Base-by-base conservation (phyloP, 176 grass and related monocot species). In the Elymus sibiricus region DNA sequence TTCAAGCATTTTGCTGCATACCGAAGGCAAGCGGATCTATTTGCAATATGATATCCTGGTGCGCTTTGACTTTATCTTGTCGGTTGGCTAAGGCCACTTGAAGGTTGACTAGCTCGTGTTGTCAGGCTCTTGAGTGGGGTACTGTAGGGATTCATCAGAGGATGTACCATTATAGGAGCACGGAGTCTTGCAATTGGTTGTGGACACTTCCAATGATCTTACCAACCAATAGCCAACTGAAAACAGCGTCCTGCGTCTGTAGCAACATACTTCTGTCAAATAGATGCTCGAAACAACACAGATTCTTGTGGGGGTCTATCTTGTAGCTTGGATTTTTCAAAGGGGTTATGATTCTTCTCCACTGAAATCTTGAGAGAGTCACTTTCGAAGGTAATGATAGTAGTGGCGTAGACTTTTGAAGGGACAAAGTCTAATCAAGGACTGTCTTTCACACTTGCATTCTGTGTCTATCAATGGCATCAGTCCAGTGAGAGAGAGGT, bases 41-140 rank as follows among this genome's bases (percentile, higher is more conserved):
- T 47, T 26, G 65, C 42, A 61, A 87, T 78, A 13, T 58, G 86
- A 34, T 82, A 72, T 11, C 64, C 39, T 72, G 85, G 89, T 93
- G 89, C 53, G 62, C 61, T 88, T 95, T 93, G 94, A 95, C 94
- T 93, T 95, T 92, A 93, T 96, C 89, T 76, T 93, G 91, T 96
- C 85, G 83, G 89, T 93, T 86, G 84, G 91, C 84, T 83, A 83
- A 88, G 85, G 32, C 87, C 90, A 90, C 82, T 88, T 88, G 81
- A 81, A 74, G 79, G 77, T 88, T 84, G 83, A 67, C 79, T 24
- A 77, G 26, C 51, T 86, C 13, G 53, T 76, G 47, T 46, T 43
- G 72, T 86, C 64, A 76, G 64, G 78, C 37, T 80, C 77, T 44
- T 74, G 43, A 77, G 83, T 70, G 79, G 78, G 76, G n/a, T 80